phyloP scores from a whole-genome alignment of 768 basidiomycete genomes.

The Mycena rosella region DNA sequence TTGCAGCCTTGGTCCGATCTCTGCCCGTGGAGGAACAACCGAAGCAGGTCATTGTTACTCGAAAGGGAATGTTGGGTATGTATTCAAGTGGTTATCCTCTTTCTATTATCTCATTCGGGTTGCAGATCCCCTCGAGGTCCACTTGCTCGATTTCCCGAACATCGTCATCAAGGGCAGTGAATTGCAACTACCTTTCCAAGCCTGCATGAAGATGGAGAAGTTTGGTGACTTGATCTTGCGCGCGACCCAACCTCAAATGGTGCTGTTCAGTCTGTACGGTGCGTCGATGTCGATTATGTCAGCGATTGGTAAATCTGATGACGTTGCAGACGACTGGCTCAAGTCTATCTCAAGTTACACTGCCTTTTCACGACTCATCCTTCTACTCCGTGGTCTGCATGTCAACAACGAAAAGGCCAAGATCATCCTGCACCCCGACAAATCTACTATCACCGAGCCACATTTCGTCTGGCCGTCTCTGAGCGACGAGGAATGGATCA shows the following conservation, averaged over 20 bases:
- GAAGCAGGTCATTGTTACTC: constrained; percentile 99
- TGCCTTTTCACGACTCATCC: constrained; percentile 96
- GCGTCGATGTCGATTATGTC: constrained; percentile 35
- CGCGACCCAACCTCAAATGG: constrained; percentile 99
- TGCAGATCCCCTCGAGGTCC: constrained; percentile 93
- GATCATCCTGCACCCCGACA: constrained; percentile 97
- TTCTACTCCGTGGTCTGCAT: constrained; percentile 96
- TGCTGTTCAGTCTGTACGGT: constrained; percentile 97
- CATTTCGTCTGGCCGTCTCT: constrained; percentile 99
- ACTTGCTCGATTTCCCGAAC: constrained; percentile 99
- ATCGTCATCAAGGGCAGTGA: constrained; percentile 99
- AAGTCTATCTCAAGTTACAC: constrained; percentile 99
- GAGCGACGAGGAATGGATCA: constrained; percentile 97
- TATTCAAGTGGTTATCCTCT: constrained; percentile 21
- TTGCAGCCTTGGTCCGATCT: constrained; percentile 96
- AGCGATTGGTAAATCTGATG: constrained; percentile 12
- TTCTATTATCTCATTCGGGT: constrained; percentile 12
- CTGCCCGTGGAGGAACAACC: constrained; percentile 99
- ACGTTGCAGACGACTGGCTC: constrained; percentile 91
- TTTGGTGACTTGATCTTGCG: constrained; percentile 98
- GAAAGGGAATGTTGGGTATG: constrained; percentile 98
- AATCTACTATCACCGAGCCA: constrained; percentile 95
- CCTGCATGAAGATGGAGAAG: constrained; percentile 99
- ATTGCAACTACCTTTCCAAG: constrained; percentile 98
- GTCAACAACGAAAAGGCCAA: constrained; percentile 99